These are phyloP conservation scores for Euphrasia arctica DNA, from an alignment of 305 asterid genomes.

Conservation along the genomic window DNA sequence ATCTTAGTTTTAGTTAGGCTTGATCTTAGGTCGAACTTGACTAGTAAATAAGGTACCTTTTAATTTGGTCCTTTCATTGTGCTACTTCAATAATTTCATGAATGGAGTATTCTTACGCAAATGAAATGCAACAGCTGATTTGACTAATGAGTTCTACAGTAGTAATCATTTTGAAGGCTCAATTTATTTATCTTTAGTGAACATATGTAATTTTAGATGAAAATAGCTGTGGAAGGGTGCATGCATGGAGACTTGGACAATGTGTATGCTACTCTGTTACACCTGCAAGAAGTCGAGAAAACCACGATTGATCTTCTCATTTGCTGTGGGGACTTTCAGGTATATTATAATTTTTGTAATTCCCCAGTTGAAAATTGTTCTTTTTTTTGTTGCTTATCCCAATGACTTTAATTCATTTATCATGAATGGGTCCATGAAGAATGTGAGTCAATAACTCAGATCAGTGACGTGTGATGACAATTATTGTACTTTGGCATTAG, in stretches of 20 bases:
- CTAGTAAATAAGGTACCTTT: no score
- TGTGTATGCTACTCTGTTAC: constrained; percentile 72
- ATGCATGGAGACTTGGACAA: constrained; percentile 95
- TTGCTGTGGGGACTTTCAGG: constrained; percentile 99
- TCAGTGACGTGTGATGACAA: neutral
- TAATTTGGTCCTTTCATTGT: no score
- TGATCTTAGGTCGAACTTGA: no score
- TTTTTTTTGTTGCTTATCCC: neutral
- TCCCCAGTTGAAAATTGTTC: neutral
- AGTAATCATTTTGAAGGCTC: constrained; percentile 8
- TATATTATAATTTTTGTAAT: constrained; percentile 12
- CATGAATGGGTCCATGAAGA: neutral
- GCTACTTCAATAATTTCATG: no score
- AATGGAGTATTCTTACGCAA: no score
- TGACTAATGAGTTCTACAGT: neutral
- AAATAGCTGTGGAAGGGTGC: constrained; percentile 95
- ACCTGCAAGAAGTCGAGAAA: constrained; percentile 72
- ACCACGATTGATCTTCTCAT: constrained; percentile 81
- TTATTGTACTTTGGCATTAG: neutral
- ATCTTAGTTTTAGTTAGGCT: no score
- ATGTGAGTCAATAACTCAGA: neutral
- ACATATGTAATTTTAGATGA: constrained; percentile 50
- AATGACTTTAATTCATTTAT: neutral
- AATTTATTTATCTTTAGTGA: neutral
- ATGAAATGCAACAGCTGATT: no score